Evolutionary conservation across 768 basidiomycete genomes (phyloP), one percentile per base, ranked within the genome.

Genomic region (Agaricus subrufescens): DNA sequence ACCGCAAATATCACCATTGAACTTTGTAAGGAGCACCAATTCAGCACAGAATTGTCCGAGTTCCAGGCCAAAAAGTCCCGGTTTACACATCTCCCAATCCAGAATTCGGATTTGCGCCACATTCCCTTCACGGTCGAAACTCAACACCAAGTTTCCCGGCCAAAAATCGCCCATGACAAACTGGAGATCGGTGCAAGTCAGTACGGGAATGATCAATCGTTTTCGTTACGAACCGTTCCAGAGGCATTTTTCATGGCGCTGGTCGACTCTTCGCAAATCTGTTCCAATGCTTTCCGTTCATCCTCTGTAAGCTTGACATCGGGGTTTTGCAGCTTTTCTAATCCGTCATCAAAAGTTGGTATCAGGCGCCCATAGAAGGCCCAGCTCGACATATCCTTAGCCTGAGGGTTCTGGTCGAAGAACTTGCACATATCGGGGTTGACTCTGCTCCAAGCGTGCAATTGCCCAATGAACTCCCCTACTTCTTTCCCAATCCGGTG

Each of bases 141-240:
- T 65, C n/a, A 86, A 61, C 58, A 86, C 70, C 46, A 88, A 60
- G 62, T 89, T 88, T 0, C 86, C 87, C 1, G 87, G 79, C 86
- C 87, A 89, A 61, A 88, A 84, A 65, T 89, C 87, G 0, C 87
- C 87, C 81, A 82, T 82, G n/a, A 77, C 74, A 47, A 78, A 71
- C 77, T 75, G 46, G 42, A 29, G 31, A 26, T 1, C n/a, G 49
- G 15, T 9, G 15, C 19, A 19, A 11, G 38, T 46, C 11, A 50
- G 19, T 27, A 26, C 7, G 30, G 40, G 29, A 14, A 31, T 30
- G 23, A 11, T 6, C 3, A 46, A 45, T 9, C 29, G 34, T 5
- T 56, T 3, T 19, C 39, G 39, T 19, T 19, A 63, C 69, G 60
- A 46, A 75, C 72, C 47, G 66, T 57, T 9, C 69, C 67, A 12